A percentile compares a stretch with the other conserved stretches of the same genome.
phyloP scores from a whole-genome alignment of 352 stramenopile genomes.

The Pythium oligandrum region DNA sequence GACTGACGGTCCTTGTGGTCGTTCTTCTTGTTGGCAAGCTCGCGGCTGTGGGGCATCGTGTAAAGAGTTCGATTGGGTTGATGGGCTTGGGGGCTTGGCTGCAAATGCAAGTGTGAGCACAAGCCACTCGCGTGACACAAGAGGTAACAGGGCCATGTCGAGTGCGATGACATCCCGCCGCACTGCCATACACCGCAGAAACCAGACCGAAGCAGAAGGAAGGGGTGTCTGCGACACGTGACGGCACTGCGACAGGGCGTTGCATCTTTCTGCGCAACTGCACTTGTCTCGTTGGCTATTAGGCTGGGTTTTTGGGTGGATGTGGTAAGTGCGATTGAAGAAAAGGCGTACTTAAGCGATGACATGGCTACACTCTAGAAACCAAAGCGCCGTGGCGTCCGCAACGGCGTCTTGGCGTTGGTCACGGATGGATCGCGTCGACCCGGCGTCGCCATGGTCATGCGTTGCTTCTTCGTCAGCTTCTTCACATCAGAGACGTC shows the following conservation, averaged over 20 bases:
- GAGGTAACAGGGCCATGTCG: conserved; percentile 1
- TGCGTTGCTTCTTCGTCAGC: conserved; percentile 53
- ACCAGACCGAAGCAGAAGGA: background rate
- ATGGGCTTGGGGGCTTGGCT: conserved; percentile 1
- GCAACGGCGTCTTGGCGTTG: conserved; percentile 39
- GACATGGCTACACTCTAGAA: conserved; percentile 36
- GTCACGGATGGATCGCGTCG: conserved; percentile 23
- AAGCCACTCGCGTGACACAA: background rate
- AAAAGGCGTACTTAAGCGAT: conserved; percentile 1
- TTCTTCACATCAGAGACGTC: conserved; percentile 12
- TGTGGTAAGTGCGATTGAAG: too few relatives aligned
- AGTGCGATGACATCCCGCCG: conserved; percentile 9
- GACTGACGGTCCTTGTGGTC: conserved; percentile 81
- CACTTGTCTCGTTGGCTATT: too few relatives aligned
- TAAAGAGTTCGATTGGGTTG: background rate
- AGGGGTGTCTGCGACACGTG: conserved; percentile 7
- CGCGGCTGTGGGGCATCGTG: conserved; percentile 70
- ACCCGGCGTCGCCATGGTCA: conserved; percentile 55
- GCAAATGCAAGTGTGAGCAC: conserved; percentile 7
- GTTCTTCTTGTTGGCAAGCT: conserved; percentile 84
- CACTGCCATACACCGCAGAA: conserved; percentile 2
- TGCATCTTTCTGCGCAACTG: too few relatives aligned
- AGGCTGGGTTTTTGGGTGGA: too few relatives aligned
- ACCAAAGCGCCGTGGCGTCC: conserved; percentile 66
- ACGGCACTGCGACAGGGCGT: too few relatives aligned